Evolutionary conservation across 257 asterid species (phyloP), one percentile per base, ranked within the genome.

Genomic region (Plantago elongata): DNA sequence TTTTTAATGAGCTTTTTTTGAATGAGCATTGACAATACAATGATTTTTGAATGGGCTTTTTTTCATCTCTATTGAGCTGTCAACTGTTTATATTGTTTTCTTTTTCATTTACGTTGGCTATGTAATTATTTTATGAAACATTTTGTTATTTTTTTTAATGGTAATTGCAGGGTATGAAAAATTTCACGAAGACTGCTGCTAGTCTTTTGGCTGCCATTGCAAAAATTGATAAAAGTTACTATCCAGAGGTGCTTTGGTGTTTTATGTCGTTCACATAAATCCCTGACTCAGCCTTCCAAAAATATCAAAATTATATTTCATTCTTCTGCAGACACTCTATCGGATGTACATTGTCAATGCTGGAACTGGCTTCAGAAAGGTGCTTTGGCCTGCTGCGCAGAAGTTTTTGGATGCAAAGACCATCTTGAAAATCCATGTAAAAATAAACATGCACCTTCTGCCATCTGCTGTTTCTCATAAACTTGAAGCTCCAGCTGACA

Each of bases 331-430:
- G 97, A 93, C 97, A 6, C 93, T 93, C 68, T 88, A 93, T 64
- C 81, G 73, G 63, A 84, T 93, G 97, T 93, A 78, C 62, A 64
- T 89, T 74, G 95, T 87, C 51, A 93, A 93, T 79, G 97, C 99
- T 57, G 96, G 97, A 67, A 63, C 94, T 75, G 95, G 86, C 61
- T 89, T 93, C 81, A 89, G 79, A 74, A 89, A 83, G 78, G 83
- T 87, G 77, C 84, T 91, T 60, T 91, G 98, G 98, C 98, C 96
- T 54, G 95, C 96, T 67, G 95, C 95, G 55, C 90, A 86, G 77
- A 91, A 80, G 75, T 79, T 91, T 69, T 75, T 91, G 57, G 98
- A 91, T 79, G 22, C 90, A 69, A 88, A 86, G 76, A 88, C 96
- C 49, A 83, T 88, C 62, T 77, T 76, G 9, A 91, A 88, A 81